Percentiles rank a stretch among this genome's conserved stretches.
Evolutionary conservation across 305 asterid genomes (phyloP).

Genomic region (Fraxinus sp.): DNA sequence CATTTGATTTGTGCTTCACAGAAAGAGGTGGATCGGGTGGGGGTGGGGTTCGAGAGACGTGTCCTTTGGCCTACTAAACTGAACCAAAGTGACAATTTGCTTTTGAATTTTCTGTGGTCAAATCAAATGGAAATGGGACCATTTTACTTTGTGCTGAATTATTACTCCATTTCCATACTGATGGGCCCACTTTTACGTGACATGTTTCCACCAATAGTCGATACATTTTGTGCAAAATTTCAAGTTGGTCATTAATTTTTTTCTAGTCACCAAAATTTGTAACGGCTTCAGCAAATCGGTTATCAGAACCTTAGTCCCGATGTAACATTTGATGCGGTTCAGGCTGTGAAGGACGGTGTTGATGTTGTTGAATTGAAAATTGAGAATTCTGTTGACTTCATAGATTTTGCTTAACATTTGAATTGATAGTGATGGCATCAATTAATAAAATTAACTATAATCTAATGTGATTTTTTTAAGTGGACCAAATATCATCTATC

Average conservation of each 20-base stretch:
- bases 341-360: background rate
- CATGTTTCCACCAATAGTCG: background rate
- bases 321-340: too few relatives aligned
- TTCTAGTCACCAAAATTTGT: background rate
- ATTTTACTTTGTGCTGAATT: background rate
- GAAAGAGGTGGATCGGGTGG: background rate
- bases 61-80: slow-evolving; percentile 31
- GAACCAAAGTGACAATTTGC: slow-evolving; percentile 20
- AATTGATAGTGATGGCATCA: background rate
- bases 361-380: background rate
- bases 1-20: slow-evolving; percentile 30
- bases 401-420: background rate
- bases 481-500: background rate
- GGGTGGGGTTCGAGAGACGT: background rate
- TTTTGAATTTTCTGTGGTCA: slow-evolving; percentile 31
- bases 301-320: background rate
- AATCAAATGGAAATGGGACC: slow-evolving; percentile 15
- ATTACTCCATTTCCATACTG: background rate
- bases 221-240: background rate
- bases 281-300: background rate
- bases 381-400: background rate
- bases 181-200: background rate
- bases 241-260: too few relatives aligned
- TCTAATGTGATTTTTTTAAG: background rate
- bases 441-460: too few relatives aligned